Evolutionary conservation across 768 basidiomycete genomes (phyloP).

Genomic region (Clavaria fumosa): DNA sequence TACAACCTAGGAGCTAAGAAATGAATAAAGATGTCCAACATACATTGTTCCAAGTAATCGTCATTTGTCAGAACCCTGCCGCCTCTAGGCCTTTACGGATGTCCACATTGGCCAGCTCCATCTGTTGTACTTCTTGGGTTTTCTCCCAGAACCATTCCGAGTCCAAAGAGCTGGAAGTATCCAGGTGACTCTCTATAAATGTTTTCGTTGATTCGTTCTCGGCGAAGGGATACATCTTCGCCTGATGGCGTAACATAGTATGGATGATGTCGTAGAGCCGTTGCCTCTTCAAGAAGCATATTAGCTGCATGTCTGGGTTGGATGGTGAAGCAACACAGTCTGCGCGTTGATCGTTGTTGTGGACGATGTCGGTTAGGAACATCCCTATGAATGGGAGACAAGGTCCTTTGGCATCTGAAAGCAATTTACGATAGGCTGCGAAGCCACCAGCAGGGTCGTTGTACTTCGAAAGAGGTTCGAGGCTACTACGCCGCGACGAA

Average conservation of each 20-base stretch:
- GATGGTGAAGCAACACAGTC: constrained; percentile 17
- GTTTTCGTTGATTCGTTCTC: constrained; percentile 29
- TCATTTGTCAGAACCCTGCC: constrained; percentile 37
- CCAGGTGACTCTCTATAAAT: constrained; percentile 34
- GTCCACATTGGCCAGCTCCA: constrained; percentile 45
- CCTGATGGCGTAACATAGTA: constrained; percentile 43
- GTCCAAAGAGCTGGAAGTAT: constrained; percentile 26
- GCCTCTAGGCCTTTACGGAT: constrained; percentile 53
- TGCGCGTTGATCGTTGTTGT: constrained; percentile 34
- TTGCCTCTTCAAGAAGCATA: constrained; percentile 41
- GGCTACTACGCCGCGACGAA: constrained; percentile 31
- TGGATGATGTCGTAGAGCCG: constrained; percentile 40
- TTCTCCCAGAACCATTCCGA: constrained; percentile 39
- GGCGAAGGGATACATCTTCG: constrained; percentile 31
- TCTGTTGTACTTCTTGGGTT: constrained; percentile 44
- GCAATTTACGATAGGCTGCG: constrained; percentile 34
- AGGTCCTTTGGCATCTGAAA: constrained; percentile 34
- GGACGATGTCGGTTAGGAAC: constrained; percentile 46
- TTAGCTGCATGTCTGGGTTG: constrained; percentile 10
- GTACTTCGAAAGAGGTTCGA: constrained; percentile 37
- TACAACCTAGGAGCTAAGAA: too few species aligned
- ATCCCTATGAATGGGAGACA: constrained; percentile 57
- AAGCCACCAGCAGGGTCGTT: constrained; percentile 48
- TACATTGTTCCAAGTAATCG: too few species aligned
- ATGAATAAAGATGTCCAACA: too few species aligned